A percentile compares a stretch with the other conserved stretches of the same genome.
phyloP scores from a whole-genome alignment of 495 filamentous ascomycete species.

The Penicillium flavigenum region DNA sequence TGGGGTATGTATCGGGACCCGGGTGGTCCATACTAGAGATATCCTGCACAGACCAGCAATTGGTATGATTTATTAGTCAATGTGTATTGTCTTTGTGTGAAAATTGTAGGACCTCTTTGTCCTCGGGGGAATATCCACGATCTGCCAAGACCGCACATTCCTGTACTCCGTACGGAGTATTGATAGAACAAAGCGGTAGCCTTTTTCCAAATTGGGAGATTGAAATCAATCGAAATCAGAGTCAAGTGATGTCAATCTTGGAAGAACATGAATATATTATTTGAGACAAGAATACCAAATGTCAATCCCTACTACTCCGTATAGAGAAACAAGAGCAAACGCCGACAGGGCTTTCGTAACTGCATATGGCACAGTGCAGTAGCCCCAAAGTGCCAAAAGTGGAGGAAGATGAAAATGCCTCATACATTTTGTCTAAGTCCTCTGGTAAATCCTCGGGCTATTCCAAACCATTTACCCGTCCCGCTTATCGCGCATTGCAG shows the following conservation, averaged over 20 bases:
- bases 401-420: constrained; percentile 11
- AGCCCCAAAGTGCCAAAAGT: constrained; percentile 2
- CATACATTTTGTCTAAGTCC: too few relatives aligned
- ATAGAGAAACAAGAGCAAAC: neutral
- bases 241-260: neutral
- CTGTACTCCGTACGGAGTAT: neutral
- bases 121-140: neutral
- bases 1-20: neutral
- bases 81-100: constrained; percentile 2
- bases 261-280: neutral
- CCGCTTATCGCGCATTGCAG: constrained; percentile 14
- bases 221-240: neutral
- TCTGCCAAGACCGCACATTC: neutral
- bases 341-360: neutral
- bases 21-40: neutral
- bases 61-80: neutral
- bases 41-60: neutral
- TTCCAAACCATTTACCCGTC: neutral
- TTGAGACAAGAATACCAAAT: neutral
- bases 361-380: constrained; percentile 12
- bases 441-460: neutral
- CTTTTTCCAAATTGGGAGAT: neutral
- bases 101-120: neutral
- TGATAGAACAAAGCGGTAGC: neutral
- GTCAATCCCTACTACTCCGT: neutral